phyloP scores from a whole-genome alignment of 2,329 filamentous ascomycete genomes.

The Paecilomyces formosus region DNA sequence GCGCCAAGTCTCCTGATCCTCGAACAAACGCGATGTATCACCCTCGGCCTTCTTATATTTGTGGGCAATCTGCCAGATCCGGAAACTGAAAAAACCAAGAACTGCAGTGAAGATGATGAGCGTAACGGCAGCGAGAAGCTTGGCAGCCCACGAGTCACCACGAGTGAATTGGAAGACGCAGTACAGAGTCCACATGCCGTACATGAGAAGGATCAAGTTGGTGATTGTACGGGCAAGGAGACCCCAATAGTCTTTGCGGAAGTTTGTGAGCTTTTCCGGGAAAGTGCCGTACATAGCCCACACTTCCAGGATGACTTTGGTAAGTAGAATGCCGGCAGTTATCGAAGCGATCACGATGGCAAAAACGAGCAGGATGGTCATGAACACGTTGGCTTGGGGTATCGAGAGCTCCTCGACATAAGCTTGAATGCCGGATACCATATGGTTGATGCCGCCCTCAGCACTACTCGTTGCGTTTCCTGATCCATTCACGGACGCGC shows the following conservation, averaged over 20 bases:
- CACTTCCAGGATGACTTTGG: conserved; percentile 84
- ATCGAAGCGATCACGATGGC: conserved; percentile 80
- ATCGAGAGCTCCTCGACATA: conserved; percentile 80
- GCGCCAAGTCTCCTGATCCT: conserved; percentile 83
- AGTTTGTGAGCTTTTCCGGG: conserved; percentile 68
- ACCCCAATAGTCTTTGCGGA: conserved; percentile 95
- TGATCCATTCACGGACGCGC: conserved; percentile 36
- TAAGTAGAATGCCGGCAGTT: conserved; percentile 74
- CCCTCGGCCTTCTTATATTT: conserved; percentile 70
- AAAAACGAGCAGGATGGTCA: conserved; percentile 86
- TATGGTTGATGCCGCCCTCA: conserved; percentile 42
- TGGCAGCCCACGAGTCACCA: conserved; percentile 91
- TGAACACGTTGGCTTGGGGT: conserved; percentile 85
- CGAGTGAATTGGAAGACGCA: conserved; percentile 92
- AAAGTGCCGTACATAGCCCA: conserved; percentile 90
- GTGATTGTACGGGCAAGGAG: conserved; percentile 83
- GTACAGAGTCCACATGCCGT: conserved; percentile 92
- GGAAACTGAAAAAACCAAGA: conserved; percentile 74
- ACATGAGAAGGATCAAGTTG: conserved; percentile 81
- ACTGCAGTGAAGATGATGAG: conserved; percentile 72
- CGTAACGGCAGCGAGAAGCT: conserved; percentile 72
- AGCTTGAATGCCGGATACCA: conserved; percentile 69
- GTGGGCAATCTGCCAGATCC: conserved; percentile 70
- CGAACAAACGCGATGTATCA: conserved; percentile 65
- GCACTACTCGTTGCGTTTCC: conserved; percentile 19